Percentiles rank a stretch among this genome's conserved stretches.
These are phyloP conservation scores for Amphicarpaea edgeworthii DNA, from an alignment of 306 rosid species.

Conservation along the genomic window DNA sequence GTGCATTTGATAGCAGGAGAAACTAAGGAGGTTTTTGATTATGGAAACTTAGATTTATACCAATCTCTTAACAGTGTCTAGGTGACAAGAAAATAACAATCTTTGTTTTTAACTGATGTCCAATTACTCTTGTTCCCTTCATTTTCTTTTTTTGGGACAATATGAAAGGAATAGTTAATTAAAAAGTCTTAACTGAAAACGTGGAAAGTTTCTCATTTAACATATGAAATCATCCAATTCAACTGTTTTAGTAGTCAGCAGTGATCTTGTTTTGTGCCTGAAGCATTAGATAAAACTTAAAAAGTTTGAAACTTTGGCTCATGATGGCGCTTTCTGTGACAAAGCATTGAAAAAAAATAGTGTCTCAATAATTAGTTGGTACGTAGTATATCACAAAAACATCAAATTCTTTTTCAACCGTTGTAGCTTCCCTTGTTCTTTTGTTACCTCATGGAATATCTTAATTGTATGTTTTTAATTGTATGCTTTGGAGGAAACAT, in stretches of 20 bases:
- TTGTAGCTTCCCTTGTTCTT: conserved; percentile 6
- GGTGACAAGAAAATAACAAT: conserved; percentile 2
- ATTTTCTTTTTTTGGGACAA: neutral
- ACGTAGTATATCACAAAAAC: neutral
- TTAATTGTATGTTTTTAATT: neutral
- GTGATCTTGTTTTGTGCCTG: conserved; percentile 28
- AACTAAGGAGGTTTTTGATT: neutral
- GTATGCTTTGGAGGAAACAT: neutral
- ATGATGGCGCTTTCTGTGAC: neutral
- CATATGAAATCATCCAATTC: neutral
- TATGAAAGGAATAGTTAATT: neutral
- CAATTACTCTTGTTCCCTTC: neutral
- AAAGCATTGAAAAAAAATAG: neutral
- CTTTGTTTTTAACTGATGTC: neutral
- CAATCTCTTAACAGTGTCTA: neutral
- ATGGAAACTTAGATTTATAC: neutral
- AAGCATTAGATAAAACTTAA: neutral
- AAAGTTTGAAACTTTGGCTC: neutral
- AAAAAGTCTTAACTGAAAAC: neutral
- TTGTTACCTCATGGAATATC: conserved; percentile 8
- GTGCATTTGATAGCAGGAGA: conserved; percentile 1
- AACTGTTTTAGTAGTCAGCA: neutral
- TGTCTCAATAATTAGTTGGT: neutral
- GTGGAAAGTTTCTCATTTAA: neutral
- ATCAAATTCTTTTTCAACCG: neutral